phyloP scores from a whole-genome alignment of 805 yeast genomes.

The Saccharomycopsis fibuligera region DNA sequence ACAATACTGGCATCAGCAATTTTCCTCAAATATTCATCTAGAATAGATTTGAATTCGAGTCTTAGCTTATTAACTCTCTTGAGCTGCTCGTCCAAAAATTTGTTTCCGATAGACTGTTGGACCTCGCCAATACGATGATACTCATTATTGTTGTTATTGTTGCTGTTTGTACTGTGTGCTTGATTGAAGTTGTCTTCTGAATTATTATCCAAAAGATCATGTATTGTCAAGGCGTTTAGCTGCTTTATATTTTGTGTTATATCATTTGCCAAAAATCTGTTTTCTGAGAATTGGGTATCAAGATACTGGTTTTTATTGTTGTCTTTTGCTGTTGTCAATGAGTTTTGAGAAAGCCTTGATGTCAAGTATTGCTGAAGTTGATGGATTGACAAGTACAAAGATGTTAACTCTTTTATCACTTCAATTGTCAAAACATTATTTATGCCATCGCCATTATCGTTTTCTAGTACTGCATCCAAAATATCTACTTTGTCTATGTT shows the following conservation, averaged over 20 bases:
- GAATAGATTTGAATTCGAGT: slow-evolving; percentile 16
- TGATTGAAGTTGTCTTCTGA: not conserved
- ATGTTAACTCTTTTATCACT: slow-evolving; percentile 11
- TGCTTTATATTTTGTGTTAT: slow-evolving; percentile 9
- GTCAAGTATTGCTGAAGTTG: slow-evolving; percentile 10
- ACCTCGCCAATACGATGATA: not conserved
- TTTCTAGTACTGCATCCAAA: slow-evolving; percentile 60
- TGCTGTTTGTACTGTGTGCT: not conserved
- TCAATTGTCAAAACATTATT: not conserved
- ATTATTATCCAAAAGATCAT: slow-evolving; percentile 1
- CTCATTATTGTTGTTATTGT: slow-evolving; percentile 4
- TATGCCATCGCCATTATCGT: slow-evolving; percentile 45
- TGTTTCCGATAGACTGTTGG: not conserved
- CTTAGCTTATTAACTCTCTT: slow-evolving; percentile 13
- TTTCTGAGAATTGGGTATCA: no score
- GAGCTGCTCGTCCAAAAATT: slow-evolving; percentile 12
- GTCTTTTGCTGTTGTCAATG: no score
- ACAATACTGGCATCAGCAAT: not conserved
- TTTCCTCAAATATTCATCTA: not conserved
- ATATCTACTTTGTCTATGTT: not conserved
- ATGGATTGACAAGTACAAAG: slow-evolving; percentile 15
- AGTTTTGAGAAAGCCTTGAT: no score
- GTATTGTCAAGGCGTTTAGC: slow-evolving; percentile 9
- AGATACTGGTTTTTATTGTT: no score
- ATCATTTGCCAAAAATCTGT: slow-evolving; percentile 5